Percentiles rank a stretch among this genome's conserved stretches.
Conservation (phyloP, 1,284 basidiomycete genomes). For the Sphaerobolus stellatus region DNA sequence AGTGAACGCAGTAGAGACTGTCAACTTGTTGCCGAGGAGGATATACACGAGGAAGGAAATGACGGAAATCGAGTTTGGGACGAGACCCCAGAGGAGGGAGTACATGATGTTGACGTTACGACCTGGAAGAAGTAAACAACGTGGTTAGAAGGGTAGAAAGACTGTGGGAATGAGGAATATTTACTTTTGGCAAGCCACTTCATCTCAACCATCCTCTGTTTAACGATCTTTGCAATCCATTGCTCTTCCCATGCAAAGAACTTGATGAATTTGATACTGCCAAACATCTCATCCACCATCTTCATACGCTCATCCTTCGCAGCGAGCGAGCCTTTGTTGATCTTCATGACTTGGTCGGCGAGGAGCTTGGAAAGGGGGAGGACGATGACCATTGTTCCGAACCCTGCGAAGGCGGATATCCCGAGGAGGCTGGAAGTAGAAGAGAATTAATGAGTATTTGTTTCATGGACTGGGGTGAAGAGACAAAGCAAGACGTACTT, state of each 20-base stretch:
- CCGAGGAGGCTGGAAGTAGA: conserved; percentile 4
- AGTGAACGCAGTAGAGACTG: conserved; percentile 18
- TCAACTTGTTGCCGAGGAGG: conserved; percentile 13
- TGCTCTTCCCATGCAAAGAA: conserved; percentile 19
- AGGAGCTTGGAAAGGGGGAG: conserved; percentile 7
- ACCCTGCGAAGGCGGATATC: conserved; percentile 10
- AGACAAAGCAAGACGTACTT: neutral
- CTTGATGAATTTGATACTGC: conserved; percentile 19
- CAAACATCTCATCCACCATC: conserved; percentile 13
- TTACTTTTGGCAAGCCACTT: conserved; percentile 14
- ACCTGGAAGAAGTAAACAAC: conserved; percentile 2
- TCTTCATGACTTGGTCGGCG: neutral
- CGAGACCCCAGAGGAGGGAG: conserved; percentile 15
- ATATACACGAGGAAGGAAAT: conserved; percentile 16
- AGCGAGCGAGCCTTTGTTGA: conserved; percentile 6
- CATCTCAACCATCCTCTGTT: conserved; percentile 15
- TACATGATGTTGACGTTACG: conserved; percentile 11
- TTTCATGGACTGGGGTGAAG: too few species aligned
- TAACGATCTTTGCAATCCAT: conserved; percentile 18
- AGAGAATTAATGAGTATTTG: neutral
- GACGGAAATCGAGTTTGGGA: conserved; percentile 15
- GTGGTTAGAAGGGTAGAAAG: neutral
- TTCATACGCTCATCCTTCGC: conserved; percentile 12
- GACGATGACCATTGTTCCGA: neutral
- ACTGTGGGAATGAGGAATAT: neutral